Conservation (phyloP, 352 stramenopile genomes). For the Phytophthora crassamura region DNA sequence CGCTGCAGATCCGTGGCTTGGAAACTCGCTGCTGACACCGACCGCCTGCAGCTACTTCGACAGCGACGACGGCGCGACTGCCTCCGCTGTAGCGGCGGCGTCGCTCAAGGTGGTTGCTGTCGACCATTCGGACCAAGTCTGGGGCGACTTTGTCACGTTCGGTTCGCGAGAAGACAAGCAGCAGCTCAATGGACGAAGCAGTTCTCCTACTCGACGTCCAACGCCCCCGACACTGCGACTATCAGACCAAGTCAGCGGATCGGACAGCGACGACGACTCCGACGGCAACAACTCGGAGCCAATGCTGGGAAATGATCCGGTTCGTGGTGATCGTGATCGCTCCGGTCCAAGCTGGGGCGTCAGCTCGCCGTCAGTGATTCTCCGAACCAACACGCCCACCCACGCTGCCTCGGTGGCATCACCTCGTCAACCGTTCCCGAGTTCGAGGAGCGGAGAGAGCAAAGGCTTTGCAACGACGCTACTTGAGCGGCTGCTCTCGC, state of each 20-base stretch:
- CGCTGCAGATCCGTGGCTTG: constrained; percentile 58
- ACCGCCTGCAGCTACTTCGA: constrained; percentile 27
- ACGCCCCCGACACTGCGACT: neutral
- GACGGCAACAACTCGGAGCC: constrained; percentile 15
- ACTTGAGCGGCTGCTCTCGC: constrained; percentile 11
- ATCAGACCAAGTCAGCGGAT: constrained; percentile 6
- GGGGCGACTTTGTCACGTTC: constrained; percentile 68
- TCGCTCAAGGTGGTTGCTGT: constrained; percentile 53
- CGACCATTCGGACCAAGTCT: constrained; percentile 51
- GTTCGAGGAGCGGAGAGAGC: constrained; percentile 10
- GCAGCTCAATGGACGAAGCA: constrained; percentile 8
- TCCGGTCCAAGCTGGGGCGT: constrained; percentile 10
- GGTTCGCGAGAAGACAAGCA: constrained; percentile 15
- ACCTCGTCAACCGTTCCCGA: constrained; percentile 17
- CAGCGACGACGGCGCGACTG: constrained; percentile 20
- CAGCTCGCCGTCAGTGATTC: constrained; percentile 14
- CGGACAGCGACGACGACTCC: constrained; percentile 16
- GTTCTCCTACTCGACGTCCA: neutral
- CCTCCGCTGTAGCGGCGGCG: constrained; percentile 25
- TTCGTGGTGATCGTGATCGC: constrained; percentile 16
- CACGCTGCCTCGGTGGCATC: constrained; percentile 26
- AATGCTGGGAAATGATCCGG: constrained; percentile 13
- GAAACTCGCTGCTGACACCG: constrained; percentile 43
- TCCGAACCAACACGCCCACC: constrained; percentile 35
- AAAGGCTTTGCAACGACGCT: constrained; percentile 30